A percentile compares a stretch with the other conserved stretches of the same genome.
phyloP scores from a whole-genome alignment of 805 yeast species.

The Debaryomyces maramus region DNA sequence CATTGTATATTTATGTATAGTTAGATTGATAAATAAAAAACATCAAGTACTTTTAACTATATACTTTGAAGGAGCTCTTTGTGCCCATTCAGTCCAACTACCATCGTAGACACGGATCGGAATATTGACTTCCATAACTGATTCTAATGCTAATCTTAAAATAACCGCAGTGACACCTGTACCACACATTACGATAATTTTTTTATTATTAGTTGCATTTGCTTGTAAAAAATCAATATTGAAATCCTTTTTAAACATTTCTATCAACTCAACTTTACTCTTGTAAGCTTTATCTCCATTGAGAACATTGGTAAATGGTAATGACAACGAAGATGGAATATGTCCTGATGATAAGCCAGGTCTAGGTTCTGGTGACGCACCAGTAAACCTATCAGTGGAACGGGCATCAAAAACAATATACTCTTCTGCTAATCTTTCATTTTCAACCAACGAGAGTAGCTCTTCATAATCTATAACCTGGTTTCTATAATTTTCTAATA shows the following conservation, averaged over 20 bases:
- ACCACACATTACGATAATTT: constrained; percentile 88
- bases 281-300: constrained; percentile 49
- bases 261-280: constrained; percentile 44
- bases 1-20: neutral
- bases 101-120: constrained; percentile 64
- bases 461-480: constrained; percentile 70
- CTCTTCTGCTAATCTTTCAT: constrained; percentile 42
- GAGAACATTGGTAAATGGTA: constrained; percentile 71
- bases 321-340: constrained; percentile 72
- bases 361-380: constrained; percentile 84
- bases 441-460: constrained; percentile 55
- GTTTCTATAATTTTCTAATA: constrained; percentile 32
- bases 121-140: constrained; percentile 34
- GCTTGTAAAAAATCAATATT: constrained; percentile 30
- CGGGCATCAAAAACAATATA: constrained; percentile 81
- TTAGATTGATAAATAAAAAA: neutral
- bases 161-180: constrained; percentile 96
- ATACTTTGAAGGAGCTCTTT: constrained; percentile 58
- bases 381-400: constrained; percentile 70
- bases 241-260: constrained; percentile 42
- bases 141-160: constrained; percentile 64
- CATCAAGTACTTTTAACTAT: constrained; percentile 41
- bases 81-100: constrained; percentile 86
- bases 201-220: constrained; percentile 46
- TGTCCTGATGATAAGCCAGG: constrained; percentile 89